phyloP scores from a whole-genome alignment of 1,139 yeast species.

The Geotrichum macrosporum region DNA sequence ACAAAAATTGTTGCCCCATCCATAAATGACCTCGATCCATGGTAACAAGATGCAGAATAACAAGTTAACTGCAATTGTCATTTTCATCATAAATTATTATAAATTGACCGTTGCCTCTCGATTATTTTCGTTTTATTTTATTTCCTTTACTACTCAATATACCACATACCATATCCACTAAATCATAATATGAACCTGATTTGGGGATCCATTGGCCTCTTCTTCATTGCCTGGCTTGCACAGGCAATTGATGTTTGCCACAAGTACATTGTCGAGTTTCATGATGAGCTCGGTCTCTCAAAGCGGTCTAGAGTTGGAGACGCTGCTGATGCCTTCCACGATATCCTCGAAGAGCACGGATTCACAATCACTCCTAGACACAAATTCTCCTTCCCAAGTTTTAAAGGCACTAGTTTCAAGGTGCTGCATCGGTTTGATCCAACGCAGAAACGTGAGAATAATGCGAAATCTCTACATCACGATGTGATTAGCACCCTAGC shows the following conservation, averaged over 20 bases:
- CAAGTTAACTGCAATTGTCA: too few species aligned
- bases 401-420: constrained; percentile 12
- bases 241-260: not conserved
- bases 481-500: not conserved
- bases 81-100: too few species aligned
- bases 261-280: constrained; percentile 16
- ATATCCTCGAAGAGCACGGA: constrained; percentile 7
- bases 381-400: constrained; percentile 5
- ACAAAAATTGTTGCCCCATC: too few species aligned
- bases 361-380: constrained; percentile 3
- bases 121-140: too few species aligned
- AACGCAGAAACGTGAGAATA: not conserved
- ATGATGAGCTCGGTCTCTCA: constrained; percentile 6
- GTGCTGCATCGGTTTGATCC: constrained; percentile 1
- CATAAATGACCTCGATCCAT: too few species aligned
- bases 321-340: constrained; percentile 11
- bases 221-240: too few species aligned
- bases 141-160: too few species aligned
- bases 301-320: constrained; percentile 9
- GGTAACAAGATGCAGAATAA: too few species aligned
- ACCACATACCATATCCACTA: too few species aligned
- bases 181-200: too few species aligned
- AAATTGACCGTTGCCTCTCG: too few species aligned
- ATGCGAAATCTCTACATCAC: constrained; percentile 1
- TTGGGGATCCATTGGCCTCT: too few species aligned